Conservation (phyloP, 2,329 filamentous ascomycete species). For the Periconia sp. region DNA sequence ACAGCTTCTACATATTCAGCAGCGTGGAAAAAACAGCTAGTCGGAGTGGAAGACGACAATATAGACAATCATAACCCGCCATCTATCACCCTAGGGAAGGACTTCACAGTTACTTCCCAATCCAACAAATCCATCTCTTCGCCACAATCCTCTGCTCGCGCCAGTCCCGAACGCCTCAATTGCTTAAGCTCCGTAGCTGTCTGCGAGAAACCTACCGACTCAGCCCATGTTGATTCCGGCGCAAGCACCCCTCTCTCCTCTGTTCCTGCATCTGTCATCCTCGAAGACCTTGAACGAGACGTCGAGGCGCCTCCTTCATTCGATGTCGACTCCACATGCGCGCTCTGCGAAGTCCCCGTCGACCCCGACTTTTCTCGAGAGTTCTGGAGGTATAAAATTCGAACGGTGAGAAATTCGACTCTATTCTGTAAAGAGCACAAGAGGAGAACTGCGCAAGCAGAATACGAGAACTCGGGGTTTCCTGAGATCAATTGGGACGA, state of each 20-base stretch:
- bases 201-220: too few relatives aligned
- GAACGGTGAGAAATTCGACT: slow-evolving; percentile 59
- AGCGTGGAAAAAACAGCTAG: too few relatives aligned
- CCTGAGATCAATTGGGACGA: slow-evolving; percentile 73
- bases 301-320: slow-evolving; percentile 7
- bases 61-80: too few relatives aligned
- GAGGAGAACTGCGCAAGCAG: slow-evolving; percentile 36
- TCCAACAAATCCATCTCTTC: too few relatives aligned
- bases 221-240: too few relatives aligned
- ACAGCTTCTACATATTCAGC: too few relatives aligned
- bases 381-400: slow-evolving; percentile 32
- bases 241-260: slow-evolving; percentile 17
- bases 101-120: too few relatives aligned
- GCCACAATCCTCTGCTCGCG: too few relatives aligned
- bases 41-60: too few relatives aligned
- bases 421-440: slow-evolving; percentile 46
- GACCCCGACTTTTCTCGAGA: slow-evolving; percentile 61
- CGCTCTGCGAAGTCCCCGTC: slow-evolving; percentile 70
- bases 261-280: neutral
- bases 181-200: too few relatives aligned
- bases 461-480: slow-evolving; percentile 64
- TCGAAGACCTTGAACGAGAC: slow-evolving; percentile 20
- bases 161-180: too few relatives aligned
- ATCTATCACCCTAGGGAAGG: too few relatives aligned
- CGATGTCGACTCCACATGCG: slow-evolving; percentile 55